These are phyloP conservation scores for Tylopilus plumbeoviolaceoides DNA, from an alignment of 768 basidiomycete genomes.

Conservation along the genomic window DNA sequence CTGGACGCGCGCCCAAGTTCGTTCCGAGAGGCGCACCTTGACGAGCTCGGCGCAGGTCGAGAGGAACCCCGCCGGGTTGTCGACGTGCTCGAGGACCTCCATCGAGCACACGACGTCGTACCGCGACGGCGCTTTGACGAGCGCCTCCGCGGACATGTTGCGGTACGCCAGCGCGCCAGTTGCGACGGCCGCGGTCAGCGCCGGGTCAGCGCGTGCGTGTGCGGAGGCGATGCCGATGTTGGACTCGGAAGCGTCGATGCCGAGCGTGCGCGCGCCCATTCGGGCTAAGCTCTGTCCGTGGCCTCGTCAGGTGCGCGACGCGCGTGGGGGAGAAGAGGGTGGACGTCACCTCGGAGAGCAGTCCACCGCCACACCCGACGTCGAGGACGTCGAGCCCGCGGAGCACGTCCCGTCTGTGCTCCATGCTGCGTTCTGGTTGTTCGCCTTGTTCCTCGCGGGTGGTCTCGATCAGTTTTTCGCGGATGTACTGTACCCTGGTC, in stretches of 20 bases:
- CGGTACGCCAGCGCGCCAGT: slow-evolving; percentile 54
- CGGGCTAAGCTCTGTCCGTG: slow-evolving; percentile 71
- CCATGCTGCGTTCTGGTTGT: slow-evolving; percentile 28
- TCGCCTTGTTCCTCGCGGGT: slow-evolving; percentile 50
- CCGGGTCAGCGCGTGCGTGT: slow-evolving; percentile 78
- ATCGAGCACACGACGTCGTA: slow-evolving; percentile 96
- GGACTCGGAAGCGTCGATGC: slow-evolving; percentile 86
- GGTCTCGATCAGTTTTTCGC: slow-evolving; percentile 66
- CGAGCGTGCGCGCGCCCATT: slow-evolving; percentile 81
- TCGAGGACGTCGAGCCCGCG: slow-evolving; percentile 74
- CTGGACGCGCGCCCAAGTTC: too few relatives aligned
- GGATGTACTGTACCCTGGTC: slow-evolving; percentile 75
- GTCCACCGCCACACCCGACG: slow-evolving; percentile 93
- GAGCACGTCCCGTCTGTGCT: slow-evolving; percentile 37
- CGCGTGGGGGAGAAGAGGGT: not conserved
- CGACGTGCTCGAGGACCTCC: slow-evolving; percentile 98
- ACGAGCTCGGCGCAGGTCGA: slow-evolving; percentile 76
- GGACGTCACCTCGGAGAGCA: slow-evolving; percentile 77
- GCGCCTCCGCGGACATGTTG: slow-evolving; percentile 69
- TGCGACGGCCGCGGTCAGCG: slow-evolving; percentile 36
- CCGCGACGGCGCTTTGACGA: slow-evolving; percentile 57
- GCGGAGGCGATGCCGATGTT: slow-evolving; percentile 83
- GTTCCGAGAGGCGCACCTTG: slow-evolving; percentile 53
- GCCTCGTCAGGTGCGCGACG: not conserved
- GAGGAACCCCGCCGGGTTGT: slow-evolving; percentile 84